Evolutionary conservation across 768 basidiomycete species (phyloP).

Genomic region (Trametes meyenii): DNA sequence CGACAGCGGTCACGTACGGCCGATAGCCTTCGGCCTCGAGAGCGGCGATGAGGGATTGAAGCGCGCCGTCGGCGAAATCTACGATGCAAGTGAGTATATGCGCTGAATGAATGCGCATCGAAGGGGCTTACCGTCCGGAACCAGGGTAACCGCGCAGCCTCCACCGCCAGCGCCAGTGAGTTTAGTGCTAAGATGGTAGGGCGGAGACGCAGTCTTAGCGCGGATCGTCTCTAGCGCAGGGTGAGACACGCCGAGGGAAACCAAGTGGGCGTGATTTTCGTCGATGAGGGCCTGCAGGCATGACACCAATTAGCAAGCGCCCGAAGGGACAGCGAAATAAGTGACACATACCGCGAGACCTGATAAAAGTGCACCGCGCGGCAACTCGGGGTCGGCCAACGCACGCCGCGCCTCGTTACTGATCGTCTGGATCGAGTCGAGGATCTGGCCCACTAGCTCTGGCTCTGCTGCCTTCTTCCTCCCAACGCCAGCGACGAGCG

Average conservation of each 20-base stretch:
- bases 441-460: slow-evolving; percentile 74
- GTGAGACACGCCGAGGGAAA: slow-evolving; percentile 89
- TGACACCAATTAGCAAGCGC: slow-evolving; percentile 7
- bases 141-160: slow-evolving; percentile 94
- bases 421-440: slow-evolving; percentile 82
- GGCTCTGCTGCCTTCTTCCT: slow-evolving; percentile 77
- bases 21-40: slow-evolving; percentile 70
- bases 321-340: not conserved
- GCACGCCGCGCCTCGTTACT: slow-evolving; percentile 78
- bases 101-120: not conserved
- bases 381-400: slow-evolving; percentile 72
- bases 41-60: slow-evolving; percentile 59
- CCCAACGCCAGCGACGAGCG: slow-evolving; percentile 88
- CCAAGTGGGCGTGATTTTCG: slow-evolving; percentile 88
- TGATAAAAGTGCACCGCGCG: slow-evolving; percentile 64
- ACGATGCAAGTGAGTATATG: slow-evolving; percentile 6
- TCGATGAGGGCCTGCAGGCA: slow-evolving; percentile 68
- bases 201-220: slow-evolving; percentile 60
- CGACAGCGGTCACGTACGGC: slow-evolving; percentile 90
- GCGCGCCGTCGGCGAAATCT: slow-evolving; percentile 70
- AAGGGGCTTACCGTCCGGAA: slow-evolving; percentile 80
- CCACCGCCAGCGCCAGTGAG: slow-evolving; percentile 98
- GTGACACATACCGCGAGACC: slow-evolving; percentile 65
- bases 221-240: slow-evolving; percentile 82
- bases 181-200: slow-evolving; percentile 84